A percentile compares a stretch with the other conserved stretches of the same genome.
phyloP scores from a whole-genome alignment of 805 yeast species.

The Ogataea thermomethanolica region DNA sequence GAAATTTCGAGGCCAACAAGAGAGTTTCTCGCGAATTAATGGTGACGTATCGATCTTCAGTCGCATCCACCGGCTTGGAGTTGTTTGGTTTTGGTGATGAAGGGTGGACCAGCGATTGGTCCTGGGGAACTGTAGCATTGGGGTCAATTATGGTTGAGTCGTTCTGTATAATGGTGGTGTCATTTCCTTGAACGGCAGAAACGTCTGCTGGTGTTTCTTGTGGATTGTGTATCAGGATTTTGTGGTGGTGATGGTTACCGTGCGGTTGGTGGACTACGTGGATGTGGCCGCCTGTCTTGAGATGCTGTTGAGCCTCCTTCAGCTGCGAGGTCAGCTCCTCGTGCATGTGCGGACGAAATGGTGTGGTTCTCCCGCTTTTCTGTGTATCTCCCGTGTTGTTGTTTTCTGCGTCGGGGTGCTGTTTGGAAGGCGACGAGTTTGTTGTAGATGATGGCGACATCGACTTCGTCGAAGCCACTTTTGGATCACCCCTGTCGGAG shows the following conservation, averaged over 20 bases:
- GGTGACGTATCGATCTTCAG: conserved; percentile 11
- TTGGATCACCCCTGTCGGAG: no score
- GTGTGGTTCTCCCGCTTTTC: conserved; percentile 1
- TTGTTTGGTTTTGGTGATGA: conserved; percentile 6
- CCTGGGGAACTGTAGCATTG: conserved; percentile 20
- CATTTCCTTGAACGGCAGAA: conserved; percentile 17
- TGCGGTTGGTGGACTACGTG: conserved; percentile 30
- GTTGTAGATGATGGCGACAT: conserved; percentile 7
- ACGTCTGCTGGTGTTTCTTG: conserved; percentile 9
- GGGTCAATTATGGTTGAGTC: conserved; percentile 28
- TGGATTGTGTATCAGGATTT: conserved; percentile 27
- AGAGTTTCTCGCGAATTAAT: conserved; percentile 41
- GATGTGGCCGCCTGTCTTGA: conserved; percentile 28
- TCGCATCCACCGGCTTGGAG: background rate
- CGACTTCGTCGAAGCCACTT: conserved; percentile 5
- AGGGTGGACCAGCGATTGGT: conserved; percentile 10
- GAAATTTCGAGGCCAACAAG: conserved; percentile 38
- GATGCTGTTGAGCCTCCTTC: conserved; percentile 26
- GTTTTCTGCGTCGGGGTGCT: background rate
- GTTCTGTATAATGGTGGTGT: conserved; percentile 26
- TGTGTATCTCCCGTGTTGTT: background rate
- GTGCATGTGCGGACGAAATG: conserved; percentile 24
- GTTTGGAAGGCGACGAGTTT: conserved; percentile 5
- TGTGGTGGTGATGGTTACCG: conserved; percentile 30
- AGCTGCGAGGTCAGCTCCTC: conserved; percentile 23